These are phyloP conservation scores for Aurantiochytrium sp. DNA, from an alignment of 108 stramenopile species.

Conservation along the genomic window DNA sequence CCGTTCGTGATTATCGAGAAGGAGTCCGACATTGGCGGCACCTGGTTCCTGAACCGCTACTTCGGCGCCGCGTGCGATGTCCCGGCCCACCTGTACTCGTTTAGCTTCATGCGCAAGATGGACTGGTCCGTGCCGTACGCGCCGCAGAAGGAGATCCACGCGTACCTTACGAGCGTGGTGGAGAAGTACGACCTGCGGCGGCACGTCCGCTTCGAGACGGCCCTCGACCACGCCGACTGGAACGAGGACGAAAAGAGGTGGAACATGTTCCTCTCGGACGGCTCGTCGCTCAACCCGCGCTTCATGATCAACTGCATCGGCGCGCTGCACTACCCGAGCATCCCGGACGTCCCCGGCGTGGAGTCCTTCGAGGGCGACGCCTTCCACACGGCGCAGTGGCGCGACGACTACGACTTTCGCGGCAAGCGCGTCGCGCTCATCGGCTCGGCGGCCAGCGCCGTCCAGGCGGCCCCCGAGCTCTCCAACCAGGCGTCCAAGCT, in stretches of 20 bases:
- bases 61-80: not conserved
- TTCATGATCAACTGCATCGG: slow-evolving; percentile 24
- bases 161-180: not conserved
- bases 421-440: not conserved
- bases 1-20: slow-evolving; percentile 5
- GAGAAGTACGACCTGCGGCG: not conserved
- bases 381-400: not conserved
- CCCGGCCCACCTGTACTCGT: slow-evolving; percentile 21
- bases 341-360: not conserved
- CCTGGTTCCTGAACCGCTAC: slow-evolving; percentile 20
- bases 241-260: not conserved
- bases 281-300: not conserved
- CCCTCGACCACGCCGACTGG: not conserved
- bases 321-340: not conserved
- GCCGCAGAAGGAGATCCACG: slow-evolving; percentile 16
- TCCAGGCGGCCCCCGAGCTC: not conserved
- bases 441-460: not conserved
- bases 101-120: not conserved
- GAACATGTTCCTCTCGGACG: not conserved
- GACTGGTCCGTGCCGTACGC: slow-evolving; percentile 23
- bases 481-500: not conserved
- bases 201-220: not conserved
- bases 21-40: not conserved
- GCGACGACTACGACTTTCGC: not conserved
- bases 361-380: not conserved